phyloP scores from a whole-genome alignment of 2,329 filamentous ascomycete genomes.

The Pseudogymnoascus sp. region DNA sequence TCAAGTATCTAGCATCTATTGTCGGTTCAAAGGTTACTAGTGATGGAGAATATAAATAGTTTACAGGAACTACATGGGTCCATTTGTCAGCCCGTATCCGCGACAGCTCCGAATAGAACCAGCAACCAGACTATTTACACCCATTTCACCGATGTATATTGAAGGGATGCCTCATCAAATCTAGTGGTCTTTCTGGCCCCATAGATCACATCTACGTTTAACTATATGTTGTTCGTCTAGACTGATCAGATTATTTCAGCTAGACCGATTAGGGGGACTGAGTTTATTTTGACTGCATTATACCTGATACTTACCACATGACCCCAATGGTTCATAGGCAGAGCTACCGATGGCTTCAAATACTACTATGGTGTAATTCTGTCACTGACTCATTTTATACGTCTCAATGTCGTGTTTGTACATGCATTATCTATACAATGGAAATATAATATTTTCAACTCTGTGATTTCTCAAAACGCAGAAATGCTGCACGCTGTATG shows the following conservation, averaged over 20 bases:
- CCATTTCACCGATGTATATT: background rate
- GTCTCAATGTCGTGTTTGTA: background rate
- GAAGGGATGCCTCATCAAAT: background rate
- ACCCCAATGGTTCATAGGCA: background rate
- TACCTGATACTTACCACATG: background rate
- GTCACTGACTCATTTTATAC: background rate
- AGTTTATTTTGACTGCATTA: background rate
- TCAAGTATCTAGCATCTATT: background rate
- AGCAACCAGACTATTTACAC: background rate
- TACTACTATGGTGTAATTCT: background rate
- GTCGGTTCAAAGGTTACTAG: background rate
- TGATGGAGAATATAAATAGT: background rate
- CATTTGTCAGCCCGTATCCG: background rate
- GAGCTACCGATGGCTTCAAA: background rate
- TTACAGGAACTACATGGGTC: background rate
- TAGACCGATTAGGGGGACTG: background rate
- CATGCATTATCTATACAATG: background rate
- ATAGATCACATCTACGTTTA: background rate
- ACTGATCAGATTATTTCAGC: background rate
- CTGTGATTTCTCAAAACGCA: background rate
- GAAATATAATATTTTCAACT: slow-evolving; percentile 4
- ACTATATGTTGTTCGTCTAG: background rate
- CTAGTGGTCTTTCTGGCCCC: background rate
- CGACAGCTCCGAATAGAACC: background rate
- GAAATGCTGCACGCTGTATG: background rate